Evolutionary conservation across 768 basidiomycete genomes (phyloP).

Genomic region (Tricholoma terreum): DNA sequence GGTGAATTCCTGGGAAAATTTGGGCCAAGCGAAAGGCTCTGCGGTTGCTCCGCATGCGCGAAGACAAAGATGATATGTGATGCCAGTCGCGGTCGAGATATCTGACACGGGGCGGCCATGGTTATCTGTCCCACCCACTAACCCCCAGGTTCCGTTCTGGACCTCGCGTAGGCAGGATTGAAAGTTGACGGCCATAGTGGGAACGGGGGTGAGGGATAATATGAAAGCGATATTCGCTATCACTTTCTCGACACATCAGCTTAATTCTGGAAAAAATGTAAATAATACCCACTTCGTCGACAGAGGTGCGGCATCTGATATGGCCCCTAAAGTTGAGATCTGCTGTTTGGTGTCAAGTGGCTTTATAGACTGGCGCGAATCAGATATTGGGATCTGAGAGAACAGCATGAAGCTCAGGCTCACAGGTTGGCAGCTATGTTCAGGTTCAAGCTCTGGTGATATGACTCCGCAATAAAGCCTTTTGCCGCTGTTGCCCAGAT

Average conservation of each 20-base stretch:
- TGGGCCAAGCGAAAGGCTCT: slow-evolving; percentile 28
- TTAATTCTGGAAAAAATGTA: not conserved
- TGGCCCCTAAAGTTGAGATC: no score
- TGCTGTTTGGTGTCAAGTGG: no score
- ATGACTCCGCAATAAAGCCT: no score
- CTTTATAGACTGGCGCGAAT: no score
- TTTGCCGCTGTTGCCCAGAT: no score
- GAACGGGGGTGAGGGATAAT: not conserved
- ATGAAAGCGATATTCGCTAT: not conserved
- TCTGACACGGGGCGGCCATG: slow-evolving; percentile 21
- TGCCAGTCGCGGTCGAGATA: slow-evolving; percentile 22
- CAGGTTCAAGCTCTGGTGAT: no score
- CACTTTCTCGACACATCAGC: not conserved
- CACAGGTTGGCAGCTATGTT: no score
- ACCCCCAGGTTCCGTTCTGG: slow-evolving; percentile 11
- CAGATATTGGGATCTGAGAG: no score
- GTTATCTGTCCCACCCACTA: slow-evolving; percentile 24
- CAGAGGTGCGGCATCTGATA: no score
- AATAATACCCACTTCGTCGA: not conserved
- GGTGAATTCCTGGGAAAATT: slow-evolving; percentile 37
- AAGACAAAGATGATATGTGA: slow-evolving; percentile 29
- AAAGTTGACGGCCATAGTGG: slow-evolving; percentile 12
- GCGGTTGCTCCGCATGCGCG: slow-evolving; percentile 23
- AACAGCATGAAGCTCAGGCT: no score
- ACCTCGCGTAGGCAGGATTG: slow-evolving; percentile 20